A percentile compares a stretch with the other conserved stretches of the same genome.
Evolutionary conservation across 495 filamentous ascomycete genomes (phyloP).

Genomic region (Lasiosphaeriaceae sp.): DNA sequence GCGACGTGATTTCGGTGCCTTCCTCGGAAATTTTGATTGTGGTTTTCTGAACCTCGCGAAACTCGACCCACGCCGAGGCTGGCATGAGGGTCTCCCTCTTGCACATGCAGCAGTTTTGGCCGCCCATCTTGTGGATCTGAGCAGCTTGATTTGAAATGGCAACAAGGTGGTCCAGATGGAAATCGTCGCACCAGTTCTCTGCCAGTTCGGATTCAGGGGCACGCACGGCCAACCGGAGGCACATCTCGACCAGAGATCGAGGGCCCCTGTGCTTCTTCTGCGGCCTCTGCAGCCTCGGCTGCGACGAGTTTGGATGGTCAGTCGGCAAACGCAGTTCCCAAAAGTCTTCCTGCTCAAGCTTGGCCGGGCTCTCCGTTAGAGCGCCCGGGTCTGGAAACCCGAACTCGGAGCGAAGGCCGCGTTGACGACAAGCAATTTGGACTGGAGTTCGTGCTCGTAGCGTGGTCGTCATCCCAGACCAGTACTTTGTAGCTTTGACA

Average conservation of each 20-base stretch:
- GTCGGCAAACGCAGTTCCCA: slow-evolving; percentile 16
- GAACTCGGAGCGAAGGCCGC: slow-evolving; percentile 15
- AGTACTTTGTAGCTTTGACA: not conserved
- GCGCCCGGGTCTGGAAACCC: slow-evolving; percentile 1
- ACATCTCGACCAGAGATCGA: slow-evolving; percentile 20
- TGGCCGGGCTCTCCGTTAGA: not conserved
- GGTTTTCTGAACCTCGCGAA: slow-evolving; percentile 11
- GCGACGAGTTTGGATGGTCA: not conserved
- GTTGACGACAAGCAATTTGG: slow-evolving; percentile 15
- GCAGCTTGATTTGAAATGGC: slow-evolving; percentile 11
- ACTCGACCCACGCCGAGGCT: slow-evolving; percentile 29
- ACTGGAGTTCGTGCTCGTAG: slow-evolving; percentile 23
- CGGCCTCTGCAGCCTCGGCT: not conserved
- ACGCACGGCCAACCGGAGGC: slow-evolving; percentile 9
- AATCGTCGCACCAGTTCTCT: slow-evolving; percentile 2
- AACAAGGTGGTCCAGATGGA: not conserved
- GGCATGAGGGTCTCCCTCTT: slow-evolving; percentile 19
- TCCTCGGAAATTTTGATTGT: not conserved
- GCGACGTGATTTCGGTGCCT: not conserved
- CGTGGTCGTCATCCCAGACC: slow-evolving; percentile 12
- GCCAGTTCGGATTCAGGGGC: slow-evolving; percentile 8
- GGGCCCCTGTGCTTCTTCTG: slow-evolving; percentile 10
- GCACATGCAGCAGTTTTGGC: slow-evolving; percentile 24
- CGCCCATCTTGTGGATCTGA: slow-evolving; percentile 11
- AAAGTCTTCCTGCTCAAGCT: slow-evolving; percentile 20